These are phyloP conservation scores for Xanthoparmelia taractica DNA, from an alignment of 495 filamentous ascomycete genomes.

Conservation along the genomic window DNA sequence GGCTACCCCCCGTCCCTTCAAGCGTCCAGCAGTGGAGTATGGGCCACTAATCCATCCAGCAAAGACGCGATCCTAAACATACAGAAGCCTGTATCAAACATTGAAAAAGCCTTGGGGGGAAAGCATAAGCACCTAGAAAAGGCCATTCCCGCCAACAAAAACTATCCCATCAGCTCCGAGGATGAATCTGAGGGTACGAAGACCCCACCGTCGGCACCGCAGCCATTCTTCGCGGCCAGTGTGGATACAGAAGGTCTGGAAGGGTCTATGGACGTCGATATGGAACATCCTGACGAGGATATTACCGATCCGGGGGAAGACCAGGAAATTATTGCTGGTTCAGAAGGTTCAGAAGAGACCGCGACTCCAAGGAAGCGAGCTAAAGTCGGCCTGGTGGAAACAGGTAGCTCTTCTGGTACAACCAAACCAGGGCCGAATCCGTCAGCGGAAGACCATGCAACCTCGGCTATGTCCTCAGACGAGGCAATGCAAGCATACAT, in stretches of 20 bases:
- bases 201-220: conserved; percentile 9
- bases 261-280: conserved; percentile 27
- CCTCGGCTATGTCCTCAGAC: conserved; percentile 14
- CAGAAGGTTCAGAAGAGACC: conserved; percentile 21
- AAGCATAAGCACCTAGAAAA: conserved; percentile 19
- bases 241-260: conserved; percentile 15
- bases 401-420: conserved; percentile 2
- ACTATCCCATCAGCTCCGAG: conserved; percentile 11
- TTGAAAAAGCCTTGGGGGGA: background rate
- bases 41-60: background rate
- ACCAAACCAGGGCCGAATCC: background rate
- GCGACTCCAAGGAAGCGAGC: conserved; percentile 23
- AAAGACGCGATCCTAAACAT: background rate
- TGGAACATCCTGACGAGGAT: conserved; percentile 31
- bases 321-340: conserved; percentile 30
- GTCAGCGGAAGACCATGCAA: background rate
- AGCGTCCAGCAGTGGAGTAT: background rate
- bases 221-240: conserved; percentile 17
- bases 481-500: conserved; percentile 43
- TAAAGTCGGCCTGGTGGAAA: conserved; percentile 18
- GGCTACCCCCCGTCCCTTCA: background rate
- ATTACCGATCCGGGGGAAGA: conserved; percentile 24
- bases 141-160: conserved; percentile 5
- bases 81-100: background rate
- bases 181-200: conserved; percentile 13